Evolutionary conservation across 2,329 filamentous ascomycete genomes (phyloP).

Genomic region (Podosphaera aphanis): DNA sequence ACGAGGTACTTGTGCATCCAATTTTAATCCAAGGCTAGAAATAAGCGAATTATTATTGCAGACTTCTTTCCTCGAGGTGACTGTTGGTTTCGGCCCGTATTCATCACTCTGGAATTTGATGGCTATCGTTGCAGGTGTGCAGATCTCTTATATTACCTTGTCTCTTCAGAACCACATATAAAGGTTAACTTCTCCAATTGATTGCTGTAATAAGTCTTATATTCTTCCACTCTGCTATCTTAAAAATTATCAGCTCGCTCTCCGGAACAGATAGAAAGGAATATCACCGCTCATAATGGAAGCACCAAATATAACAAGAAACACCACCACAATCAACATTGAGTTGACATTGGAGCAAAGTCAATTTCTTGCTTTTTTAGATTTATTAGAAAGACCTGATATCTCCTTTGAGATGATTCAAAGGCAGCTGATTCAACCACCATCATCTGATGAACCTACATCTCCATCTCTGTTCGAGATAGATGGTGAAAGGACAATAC

Average conservation of each 20-base stretch:
- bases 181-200: not conserved
- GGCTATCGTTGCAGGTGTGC: not conserved
- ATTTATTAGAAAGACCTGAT: not conserved
- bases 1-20: not conserved
- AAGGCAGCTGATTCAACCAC: not conserved
- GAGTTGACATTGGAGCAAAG: not conserved
- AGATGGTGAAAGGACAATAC: not conserved
- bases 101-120: not conserved
- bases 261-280: not conserved
- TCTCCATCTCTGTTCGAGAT: not conserved
- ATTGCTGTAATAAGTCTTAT: not conserved
- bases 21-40: not conserved
- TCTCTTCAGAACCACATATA: not conserved
- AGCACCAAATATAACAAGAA: not conserved
- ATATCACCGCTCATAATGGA: not conserved
- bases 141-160: not conserved
- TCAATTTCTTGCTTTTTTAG: not conserved
- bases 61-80: not conserved
- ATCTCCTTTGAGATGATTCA: not conserved
- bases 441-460: not conserved
- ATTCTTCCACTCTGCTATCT: not conserved
- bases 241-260: not conserved
- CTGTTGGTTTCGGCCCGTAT: not conserved
- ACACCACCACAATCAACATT: not conserved
- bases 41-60: not conserved